These are phyloP conservation scores for Corymbia calophylla DNA, from an alignment of 441 rosid genomes.

Conservation along the genomic window DNA sequence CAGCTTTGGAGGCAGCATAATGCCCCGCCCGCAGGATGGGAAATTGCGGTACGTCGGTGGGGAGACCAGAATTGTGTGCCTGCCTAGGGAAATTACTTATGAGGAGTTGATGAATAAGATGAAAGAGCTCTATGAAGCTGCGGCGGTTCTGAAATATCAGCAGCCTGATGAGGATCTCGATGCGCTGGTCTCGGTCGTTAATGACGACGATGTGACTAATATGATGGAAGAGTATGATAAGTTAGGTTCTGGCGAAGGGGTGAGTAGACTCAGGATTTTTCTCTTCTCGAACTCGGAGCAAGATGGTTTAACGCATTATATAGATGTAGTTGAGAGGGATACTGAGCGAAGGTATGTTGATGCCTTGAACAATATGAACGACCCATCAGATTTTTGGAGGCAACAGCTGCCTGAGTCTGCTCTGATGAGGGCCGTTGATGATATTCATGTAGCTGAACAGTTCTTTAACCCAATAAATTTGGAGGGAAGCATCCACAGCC, in stretches of 20 bases:
- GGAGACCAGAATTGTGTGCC: conserved; percentile 81
- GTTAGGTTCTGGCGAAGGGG: conserved; percentile 86
- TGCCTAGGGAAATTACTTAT: conserved; percentile 57
- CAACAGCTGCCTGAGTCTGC: conserved; percentile 55
- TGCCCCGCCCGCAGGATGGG: conserved; percentile 96
- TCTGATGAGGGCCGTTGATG: conserved; percentile 40
- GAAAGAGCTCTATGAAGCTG: conserved; percentile 88
- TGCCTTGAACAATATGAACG: conserved; percentile 78
- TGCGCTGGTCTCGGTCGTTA: conserved; percentile 91
- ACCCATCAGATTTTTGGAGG: conserved; percentile 58
- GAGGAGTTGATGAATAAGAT: conserved; percentile 81
- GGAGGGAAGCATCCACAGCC: conserved; percentile 50
- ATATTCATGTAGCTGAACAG: conserved; percentile 49
- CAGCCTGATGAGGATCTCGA: conserved; percentile 99
- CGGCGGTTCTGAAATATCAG: conserved; percentile 76
- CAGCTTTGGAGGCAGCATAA: conserved; percentile 85
- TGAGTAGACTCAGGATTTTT: conserved; percentile 92
- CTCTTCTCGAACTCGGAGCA: conserved; percentile 65
- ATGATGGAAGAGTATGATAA: conserved; percentile 99
- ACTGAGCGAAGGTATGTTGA: conserved; percentile 95
- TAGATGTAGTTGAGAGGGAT: conserved; percentile 81
- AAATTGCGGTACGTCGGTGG: conserved; percentile 92
- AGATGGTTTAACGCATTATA: conserved; percentile 53
- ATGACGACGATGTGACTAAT: conserved; percentile 87
- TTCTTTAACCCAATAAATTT: conserved; percentile 43